Conservation (phyloP, 257 asterid species). For the Prunella vulgaris region DNA sequence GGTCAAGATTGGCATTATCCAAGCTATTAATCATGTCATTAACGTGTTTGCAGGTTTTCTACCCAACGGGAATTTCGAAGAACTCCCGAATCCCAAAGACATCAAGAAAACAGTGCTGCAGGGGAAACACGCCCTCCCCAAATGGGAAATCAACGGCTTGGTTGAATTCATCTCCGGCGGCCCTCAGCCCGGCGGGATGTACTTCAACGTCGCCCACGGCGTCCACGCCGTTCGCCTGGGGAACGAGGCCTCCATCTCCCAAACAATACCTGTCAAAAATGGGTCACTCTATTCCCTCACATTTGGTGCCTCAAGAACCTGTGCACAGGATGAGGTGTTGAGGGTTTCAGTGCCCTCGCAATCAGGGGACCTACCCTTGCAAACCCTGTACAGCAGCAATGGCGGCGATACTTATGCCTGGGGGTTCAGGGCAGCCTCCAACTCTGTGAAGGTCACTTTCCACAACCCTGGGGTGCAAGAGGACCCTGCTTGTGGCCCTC, state of each 20-base stretch:
- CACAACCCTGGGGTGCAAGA: constrained; percentile 79
- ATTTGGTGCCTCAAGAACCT: constrained; percentile 81
- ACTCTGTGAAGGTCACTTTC: constrained; percentile 44
- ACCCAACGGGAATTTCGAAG: constrained; percentile 82
- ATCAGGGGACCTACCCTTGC: constrained; percentile 76
- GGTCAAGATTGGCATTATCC: not conserved
- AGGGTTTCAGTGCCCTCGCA: constrained; percentile 64
- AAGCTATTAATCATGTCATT: not conserved
- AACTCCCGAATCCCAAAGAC: constrained; percentile 49
- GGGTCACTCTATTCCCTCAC: constrained; percentile 84
- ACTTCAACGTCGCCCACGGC: constrained; percentile 77
- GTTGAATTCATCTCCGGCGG: constrained; percentile 93
- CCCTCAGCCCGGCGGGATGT: constrained; percentile 95
- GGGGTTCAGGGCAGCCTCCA: constrained; percentile 62
- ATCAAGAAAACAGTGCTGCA: constrained; percentile 52
- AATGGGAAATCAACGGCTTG: constrained; percentile 72
- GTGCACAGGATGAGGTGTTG: constrained; percentile 84
- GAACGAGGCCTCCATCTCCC: constrained; percentile 79
- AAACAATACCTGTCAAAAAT: constrained; percentile 50
- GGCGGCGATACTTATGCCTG: constrained; percentile 86
- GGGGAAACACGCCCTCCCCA: constrained; percentile 60
- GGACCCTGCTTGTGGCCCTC: constrained; percentile 90
- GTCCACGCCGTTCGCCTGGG: constrained; percentile 90
- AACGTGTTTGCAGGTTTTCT: constrained; percentile 48
- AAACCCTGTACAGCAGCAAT: constrained; percentile 66